Conservation (phyloP, 2,329 filamentous ascomycete species). For the Colletotrichum karsti region DNA sequence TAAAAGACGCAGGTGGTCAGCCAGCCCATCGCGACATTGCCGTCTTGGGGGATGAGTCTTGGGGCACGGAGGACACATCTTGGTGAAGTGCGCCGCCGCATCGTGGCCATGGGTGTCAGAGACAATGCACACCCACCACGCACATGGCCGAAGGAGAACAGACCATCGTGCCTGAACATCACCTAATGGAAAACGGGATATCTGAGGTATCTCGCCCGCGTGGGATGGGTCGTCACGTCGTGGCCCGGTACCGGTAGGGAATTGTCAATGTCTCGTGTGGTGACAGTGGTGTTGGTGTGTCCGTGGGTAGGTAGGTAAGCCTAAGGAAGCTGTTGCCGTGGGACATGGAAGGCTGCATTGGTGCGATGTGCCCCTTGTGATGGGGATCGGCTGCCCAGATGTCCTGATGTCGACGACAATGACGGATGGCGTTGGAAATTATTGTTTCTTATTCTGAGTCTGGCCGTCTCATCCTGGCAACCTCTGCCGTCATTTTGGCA, state of each 20-base stretch:
- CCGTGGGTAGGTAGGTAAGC: neutral
- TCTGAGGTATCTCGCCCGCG: neutral
- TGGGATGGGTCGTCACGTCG: neutral
- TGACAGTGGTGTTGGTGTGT: neutral
- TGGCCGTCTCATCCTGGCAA: neutral
- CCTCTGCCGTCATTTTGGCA: neutral
- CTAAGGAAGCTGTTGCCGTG: neutral
- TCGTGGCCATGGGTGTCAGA: neutral
- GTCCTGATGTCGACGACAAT: neutral
- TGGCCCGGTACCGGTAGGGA: neutral
- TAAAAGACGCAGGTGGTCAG: slow-evolving; percentile 2
- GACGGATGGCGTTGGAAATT: neutral
- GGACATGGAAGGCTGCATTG: neutral
- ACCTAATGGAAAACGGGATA: neutral
- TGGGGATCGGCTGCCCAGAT: slow-evolving; percentile 18
- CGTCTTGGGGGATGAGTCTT: neutral
- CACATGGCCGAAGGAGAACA: neutral
- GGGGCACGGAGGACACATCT: neutral
- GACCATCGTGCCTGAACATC: slow-evolving; percentile 6
- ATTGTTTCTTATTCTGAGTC: slow-evolving; percentile 8
- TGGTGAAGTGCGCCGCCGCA: neutral
- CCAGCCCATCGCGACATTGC: slow-evolving; percentile 9
- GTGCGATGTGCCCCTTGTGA: neutral
- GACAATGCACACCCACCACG: neutral
- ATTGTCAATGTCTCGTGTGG: neutral